Conservation (phyloP, 352 stramenopile species). For the Thalassiosira gravida region DNA sequence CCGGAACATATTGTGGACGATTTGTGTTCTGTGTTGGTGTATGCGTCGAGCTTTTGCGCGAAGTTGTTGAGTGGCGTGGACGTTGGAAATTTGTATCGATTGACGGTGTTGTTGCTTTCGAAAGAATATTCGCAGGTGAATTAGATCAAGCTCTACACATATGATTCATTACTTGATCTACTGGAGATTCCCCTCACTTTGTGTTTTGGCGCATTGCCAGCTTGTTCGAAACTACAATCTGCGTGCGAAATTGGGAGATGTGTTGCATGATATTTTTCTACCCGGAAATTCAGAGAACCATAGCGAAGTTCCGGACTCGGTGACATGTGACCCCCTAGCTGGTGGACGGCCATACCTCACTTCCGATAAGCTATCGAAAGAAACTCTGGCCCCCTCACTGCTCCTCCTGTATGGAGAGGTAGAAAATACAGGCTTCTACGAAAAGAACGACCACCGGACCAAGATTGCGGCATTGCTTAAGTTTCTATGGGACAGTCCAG, state of each 20-base stretch:
- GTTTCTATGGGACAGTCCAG: slow-evolving; percentile 93
- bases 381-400: slow-evolving; percentile 91
- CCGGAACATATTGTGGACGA: slow-evolving; percentile 96
- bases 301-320: slow-evolving; percentile 71
- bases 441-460: slow-evolving; percentile 94
- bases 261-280: slow-evolving; percentile 95
- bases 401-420: slow-evolving; percentile 97
- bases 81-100: slow-evolving; percentile 89
- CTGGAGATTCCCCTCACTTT: too few species aligned
- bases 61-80: slow-evolving; percentile 88
- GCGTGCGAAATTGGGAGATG: too few species aligned
- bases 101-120: slow-evolving; percentile 91
- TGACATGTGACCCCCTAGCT: slow-evolving; percentile 69
- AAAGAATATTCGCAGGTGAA: slow-evolving; percentile 75
- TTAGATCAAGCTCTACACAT: too few species aligned
- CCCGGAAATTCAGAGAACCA: slow-evolving; percentile 88
- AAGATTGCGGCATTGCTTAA: slow-evolving; percentile 96
- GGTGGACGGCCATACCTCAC: slow-evolving; percentile 78
- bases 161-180: too few species aligned
- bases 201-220: too few species aligned
- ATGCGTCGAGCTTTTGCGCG: slow-evolving; percentile 88
- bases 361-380: slow-evolving; percentile 72
- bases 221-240: too few species aligned
- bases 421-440: slow-evolving; percentile 97
- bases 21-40: slow-evolving; percentile 91